phyloP scores from a whole-genome alignment of 2,329 filamentous ascomycete species.

The Penicillium expansum region DNA sequence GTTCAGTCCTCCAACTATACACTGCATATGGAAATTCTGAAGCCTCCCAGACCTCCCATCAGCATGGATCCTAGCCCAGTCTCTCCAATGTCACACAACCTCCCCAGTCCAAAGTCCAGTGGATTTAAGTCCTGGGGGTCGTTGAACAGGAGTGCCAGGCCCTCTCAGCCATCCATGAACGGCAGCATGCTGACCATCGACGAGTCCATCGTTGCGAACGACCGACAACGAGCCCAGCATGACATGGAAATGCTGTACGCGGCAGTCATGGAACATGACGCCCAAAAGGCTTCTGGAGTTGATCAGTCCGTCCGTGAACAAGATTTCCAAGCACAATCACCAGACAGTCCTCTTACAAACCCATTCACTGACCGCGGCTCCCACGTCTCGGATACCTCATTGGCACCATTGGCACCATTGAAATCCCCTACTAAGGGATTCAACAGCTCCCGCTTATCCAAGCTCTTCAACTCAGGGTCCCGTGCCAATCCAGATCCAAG shows the following conservation, averaged over 20 bases:
- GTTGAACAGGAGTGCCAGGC: slow-evolving; percentile 27
- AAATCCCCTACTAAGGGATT: slow-evolving; percentile 29
- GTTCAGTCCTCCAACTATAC: slow-evolving; percentile 52
- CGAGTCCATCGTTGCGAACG: slow-evolving; percentile 68
- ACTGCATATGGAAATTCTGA: slow-evolving; percentile 59
- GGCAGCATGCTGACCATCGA: slow-evolving; percentile 72
- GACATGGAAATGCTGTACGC: slow-evolving; percentile 90
- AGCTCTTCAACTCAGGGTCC: slow-evolving; percentile 41
- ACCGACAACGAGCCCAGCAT: slow-evolving; percentile 71
- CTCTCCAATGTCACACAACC: slow-evolving; percentile 29
- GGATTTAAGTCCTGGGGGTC: slow-evolving; percentile 40
- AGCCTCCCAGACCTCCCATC: slow-evolving; percentile 33
- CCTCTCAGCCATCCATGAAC: slow-evolving; percentile 47
- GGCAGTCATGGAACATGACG: slow-evolving; percentile 86
- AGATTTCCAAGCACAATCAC: slow-evolving; percentile 20
- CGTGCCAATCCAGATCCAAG: slow-evolving; percentile 39
- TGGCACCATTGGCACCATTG: slow-evolving; percentile 9
- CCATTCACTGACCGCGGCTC: slow-evolving; percentile 32
- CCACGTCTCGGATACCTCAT: slow-evolving; percentile 24
- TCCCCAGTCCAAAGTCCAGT: slow-evolving; percentile 39
- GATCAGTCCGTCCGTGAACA: slow-evolving; percentile 18
- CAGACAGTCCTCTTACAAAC: slow-evolving; percentile 27
- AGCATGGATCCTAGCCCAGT: slow-evolving; percentile 38
- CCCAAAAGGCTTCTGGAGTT: slow-evolving; percentile 41
- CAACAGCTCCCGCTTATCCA: slow-evolving; percentile 38